Evolutionary conservation across 495 filamentous ascomycete species (phyloP).

Genomic region (Astrothelium subdiscretum): DNA sequence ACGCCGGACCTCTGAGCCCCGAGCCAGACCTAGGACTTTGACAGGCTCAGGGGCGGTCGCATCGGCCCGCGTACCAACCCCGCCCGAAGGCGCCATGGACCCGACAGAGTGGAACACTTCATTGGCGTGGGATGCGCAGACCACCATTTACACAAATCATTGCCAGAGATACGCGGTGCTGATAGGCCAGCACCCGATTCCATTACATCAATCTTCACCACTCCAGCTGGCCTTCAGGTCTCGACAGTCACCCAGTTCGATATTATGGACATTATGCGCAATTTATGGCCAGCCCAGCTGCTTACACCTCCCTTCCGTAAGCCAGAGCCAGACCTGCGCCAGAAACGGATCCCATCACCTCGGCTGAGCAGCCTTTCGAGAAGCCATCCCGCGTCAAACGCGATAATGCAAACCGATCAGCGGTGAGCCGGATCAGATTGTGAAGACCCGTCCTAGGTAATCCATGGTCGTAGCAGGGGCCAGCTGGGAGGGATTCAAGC

Average conservation of each 20-base stretch:
- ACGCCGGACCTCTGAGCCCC: neutral
- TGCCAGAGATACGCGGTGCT: neutral
- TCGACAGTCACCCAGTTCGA: neutral
- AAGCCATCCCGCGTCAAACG: too few relatives aligned
- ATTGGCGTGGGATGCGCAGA: neutral
- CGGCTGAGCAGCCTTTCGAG: too few relatives aligned
- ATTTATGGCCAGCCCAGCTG: neutral
- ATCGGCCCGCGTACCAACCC: slow-evolving; percentile 1
- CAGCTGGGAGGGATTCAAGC: neutral
- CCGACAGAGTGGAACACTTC: neutral
- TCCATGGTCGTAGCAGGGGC: neutral
- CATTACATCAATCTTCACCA: slow-evolving; percentile 1
- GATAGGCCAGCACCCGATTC: neutral
- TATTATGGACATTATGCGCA: neutral
- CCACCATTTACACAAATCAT: neutral
- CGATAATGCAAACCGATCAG: neutral
- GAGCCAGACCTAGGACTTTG: neutral
- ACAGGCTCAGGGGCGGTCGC: neutral
- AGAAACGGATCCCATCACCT: too few relatives aligned
- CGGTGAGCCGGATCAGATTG: neutral
- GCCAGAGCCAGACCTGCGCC: neutral
- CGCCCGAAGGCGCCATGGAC: neutral
- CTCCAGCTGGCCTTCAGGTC: neutral
- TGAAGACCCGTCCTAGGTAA: neutral
- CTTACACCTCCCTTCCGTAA: neutral